phyloP scores from a whole-genome alignment of 1,284 basidiomycete genomes.

The Irpex lacteus region DNA sequence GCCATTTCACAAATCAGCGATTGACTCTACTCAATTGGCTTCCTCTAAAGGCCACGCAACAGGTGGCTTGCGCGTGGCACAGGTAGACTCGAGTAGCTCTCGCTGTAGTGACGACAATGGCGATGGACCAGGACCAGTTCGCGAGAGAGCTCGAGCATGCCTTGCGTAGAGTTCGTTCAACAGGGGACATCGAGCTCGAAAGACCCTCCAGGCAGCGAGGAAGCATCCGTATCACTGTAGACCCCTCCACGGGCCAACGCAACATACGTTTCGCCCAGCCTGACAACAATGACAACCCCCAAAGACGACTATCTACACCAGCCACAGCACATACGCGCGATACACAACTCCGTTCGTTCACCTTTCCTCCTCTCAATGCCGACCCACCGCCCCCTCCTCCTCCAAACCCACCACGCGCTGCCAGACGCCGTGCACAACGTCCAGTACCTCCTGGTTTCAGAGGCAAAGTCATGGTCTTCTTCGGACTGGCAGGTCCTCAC shows the following conservation, averaged over 20 bases:
- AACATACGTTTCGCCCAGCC: neutral
- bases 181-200: slow-evolving; percentile 16
- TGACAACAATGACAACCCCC: neutral
- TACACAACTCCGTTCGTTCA: neutral
- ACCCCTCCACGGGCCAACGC: neutral
- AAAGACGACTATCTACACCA: neutral
- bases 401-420: neutral
- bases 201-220: slow-evolving; percentile 1
- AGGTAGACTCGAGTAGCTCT: neutral
- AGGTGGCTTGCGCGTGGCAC: neutral
- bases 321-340: neutral
- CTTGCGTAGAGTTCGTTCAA: slow-evolving; percentile 20
- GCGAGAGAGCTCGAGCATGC: slow-evolving; percentile 6
- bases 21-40: slow-evolving; percentile 7
- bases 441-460: slow-evolving; percentile 10
- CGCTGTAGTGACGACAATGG: neutral
- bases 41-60: neutral
- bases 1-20: slow-evolving; percentile 7
- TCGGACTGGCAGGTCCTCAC: slow-evolving; percentile 58
- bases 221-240: slow-evolving; percentile 6
- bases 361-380: neutral
- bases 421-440: neutral
- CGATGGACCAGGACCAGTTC: slow-evolving; percentile 7
- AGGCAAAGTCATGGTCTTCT: slow-evolving; percentile 38
- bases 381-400: neutral